phyloP scores from a whole-genome alignment of 768 basidiomycete genomes.

The Holtermannia corniformis region DNA sequence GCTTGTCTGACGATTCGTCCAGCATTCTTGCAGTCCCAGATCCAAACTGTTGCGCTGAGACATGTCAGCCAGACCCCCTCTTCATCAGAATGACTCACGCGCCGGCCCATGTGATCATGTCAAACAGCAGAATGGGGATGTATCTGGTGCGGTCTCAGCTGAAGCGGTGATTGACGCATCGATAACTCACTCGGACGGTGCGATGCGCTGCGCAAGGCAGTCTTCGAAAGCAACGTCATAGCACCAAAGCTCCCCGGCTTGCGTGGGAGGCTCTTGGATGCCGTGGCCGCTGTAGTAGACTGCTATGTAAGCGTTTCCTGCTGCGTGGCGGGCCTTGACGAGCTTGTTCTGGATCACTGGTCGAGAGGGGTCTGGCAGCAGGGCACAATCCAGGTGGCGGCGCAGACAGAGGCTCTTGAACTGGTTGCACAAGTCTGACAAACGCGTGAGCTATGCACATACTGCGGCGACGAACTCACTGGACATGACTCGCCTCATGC shows the following conservation, averaged over 20 bases:
- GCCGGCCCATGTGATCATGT: constrained; percentile 32
- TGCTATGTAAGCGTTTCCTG: constrained; percentile 27
- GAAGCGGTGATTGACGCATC: background rate
- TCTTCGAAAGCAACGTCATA: constrained; percentile 33
- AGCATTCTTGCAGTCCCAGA: constrained; percentile 33
- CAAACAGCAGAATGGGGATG: constrained; percentile 35
- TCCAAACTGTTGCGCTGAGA: constrained; percentile 17
- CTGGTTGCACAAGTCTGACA: constrained; percentile 11
- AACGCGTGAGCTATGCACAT: no score
- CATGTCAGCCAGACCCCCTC: no score
- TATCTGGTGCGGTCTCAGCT: constrained; percentile 14
- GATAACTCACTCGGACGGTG: constrained; percentile 26
- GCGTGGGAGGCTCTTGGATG: constrained; percentile 35
- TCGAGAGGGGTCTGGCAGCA: constrained; percentile 31
- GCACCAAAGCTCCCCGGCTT: constrained; percentile 36
- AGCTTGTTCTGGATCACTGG: constrained; percentile 26
- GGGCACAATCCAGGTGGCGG: background rate
- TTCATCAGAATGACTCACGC: constrained; percentile 1
- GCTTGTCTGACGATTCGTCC: constrained; percentile 31
- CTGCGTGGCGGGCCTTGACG: constrained; percentile 22
- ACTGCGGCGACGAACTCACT: constrained; percentile 13
- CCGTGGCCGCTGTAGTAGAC: constrained; percentile 32
- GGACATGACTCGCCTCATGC: constrained; percentile 32
- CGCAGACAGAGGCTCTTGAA: constrained; percentile 4
- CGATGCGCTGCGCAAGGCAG: constrained; percentile 17